These are phyloP conservation scores for Capronia coronata DNA, from an alignment of 2,329 filamentous ascomycete genomes.

Conservation along the genomic window DNA sequence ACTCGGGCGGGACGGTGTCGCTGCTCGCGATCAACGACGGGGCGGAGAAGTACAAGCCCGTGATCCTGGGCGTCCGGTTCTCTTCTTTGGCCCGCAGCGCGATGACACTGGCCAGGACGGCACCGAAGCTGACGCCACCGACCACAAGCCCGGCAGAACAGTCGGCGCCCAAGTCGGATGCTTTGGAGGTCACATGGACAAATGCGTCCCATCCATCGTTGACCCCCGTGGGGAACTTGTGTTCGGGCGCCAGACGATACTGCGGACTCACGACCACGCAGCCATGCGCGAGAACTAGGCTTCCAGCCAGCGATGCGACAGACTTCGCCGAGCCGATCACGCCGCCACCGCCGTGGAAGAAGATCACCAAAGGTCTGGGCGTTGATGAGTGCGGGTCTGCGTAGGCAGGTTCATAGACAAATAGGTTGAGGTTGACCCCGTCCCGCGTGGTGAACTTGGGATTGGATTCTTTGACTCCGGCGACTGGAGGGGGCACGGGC, in stretches of 20 bases:
- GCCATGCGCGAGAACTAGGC: slow-evolving; percentile 19
- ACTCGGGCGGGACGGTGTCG: slow-evolving; percentile 35
- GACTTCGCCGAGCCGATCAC: slow-evolving; percentile 24
- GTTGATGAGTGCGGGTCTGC: not conserved
- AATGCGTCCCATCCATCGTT: slow-evolving; percentile 44
- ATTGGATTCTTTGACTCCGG: slow-evolving; percentile 6
- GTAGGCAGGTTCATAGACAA: slow-evolving; percentile 21
- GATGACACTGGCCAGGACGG: slow-evolving; percentile 35
- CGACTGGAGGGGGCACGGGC: slow-evolving; percentile 1
- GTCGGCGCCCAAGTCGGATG: slow-evolving; percentile 38
- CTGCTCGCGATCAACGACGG: slow-evolving; percentile 28
- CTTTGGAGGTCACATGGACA: slow-evolving; percentile 35
- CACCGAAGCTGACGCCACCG: slow-evolving; percentile 44
- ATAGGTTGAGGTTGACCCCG: slow-evolving; percentile 16
- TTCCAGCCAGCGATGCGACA: slow-evolving; percentile 17
- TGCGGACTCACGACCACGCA: slow-evolving; percentile 26
- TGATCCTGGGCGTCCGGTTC: slow-evolving; percentile 36
- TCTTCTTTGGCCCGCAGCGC: slow-evolving; percentile 39
- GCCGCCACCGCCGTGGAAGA: slow-evolving; percentile 28
- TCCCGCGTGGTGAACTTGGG: slow-evolving; percentile 24
- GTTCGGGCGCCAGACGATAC: slow-evolving; percentile 41
- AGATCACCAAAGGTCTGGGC: slow-evolving; percentile 13
- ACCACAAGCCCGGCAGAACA: slow-evolving; percentile 42
- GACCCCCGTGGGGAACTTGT: slow-evolving; percentile 41
- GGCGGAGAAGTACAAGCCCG: slow-evolving; percentile 39